Conservation (phyloP, 768 basidiomycete genomes). For the Tubosaeta sp. region DNA sequence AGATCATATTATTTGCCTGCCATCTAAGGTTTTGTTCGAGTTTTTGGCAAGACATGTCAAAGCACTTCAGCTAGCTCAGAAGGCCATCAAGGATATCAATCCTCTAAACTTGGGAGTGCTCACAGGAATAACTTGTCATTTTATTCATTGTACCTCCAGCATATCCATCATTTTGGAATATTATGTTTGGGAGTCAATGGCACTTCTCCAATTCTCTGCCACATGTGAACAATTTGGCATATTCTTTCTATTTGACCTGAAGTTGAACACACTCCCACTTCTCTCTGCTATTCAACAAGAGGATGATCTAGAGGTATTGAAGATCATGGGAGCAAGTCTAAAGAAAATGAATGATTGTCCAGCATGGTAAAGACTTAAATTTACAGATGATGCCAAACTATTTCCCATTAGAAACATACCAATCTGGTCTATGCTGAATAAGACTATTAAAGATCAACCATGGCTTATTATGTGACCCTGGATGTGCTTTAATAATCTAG, state of each 20-base stretch:
- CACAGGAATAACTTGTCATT: conserved; percentile 4
- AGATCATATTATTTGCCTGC: conserved; percentile 1
- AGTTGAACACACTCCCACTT: neutral
- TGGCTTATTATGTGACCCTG: conserved; percentile 1
- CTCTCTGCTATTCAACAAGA: neutral
- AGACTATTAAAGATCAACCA: neutral
- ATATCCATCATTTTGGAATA: conserved; percentile 9
- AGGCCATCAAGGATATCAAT: neutral
- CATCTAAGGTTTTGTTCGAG: conserved; percentile 8
- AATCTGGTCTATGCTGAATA: neutral
- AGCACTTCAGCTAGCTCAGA: conserved; percentile 1
- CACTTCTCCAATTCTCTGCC: conserved; percentile 3
- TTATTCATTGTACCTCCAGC: conserved; percentile 1
- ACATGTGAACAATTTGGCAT: conserved; percentile 1
- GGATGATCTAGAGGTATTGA: neutral
- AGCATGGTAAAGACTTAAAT: neutral
- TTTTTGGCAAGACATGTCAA: neutral
- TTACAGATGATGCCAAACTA: neutral
- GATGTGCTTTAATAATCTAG: neutral
- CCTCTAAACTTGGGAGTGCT: conserved; percentile 8
- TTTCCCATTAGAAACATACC: conserved; percentile 1
- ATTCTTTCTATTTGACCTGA: conserved; percentile 5
- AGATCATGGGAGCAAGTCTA: neutral
- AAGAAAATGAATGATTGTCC: neutral
- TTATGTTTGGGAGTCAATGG: conserved; percentile 10